Conservation (phyloP, 257 asterid genomes). For the Catharanthus roseus region DNA sequence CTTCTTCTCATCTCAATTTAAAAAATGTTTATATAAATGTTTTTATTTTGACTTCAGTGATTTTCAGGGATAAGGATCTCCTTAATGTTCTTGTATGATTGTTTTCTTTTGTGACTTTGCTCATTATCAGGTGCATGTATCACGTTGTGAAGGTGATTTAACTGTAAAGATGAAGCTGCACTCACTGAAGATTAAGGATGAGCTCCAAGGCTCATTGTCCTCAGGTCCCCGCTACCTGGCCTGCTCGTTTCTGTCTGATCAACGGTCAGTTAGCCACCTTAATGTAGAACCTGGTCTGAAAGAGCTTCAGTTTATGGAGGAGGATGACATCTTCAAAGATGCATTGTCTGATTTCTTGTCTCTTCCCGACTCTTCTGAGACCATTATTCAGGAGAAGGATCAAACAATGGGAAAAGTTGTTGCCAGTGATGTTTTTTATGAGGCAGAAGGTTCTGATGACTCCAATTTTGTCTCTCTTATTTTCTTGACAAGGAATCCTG, state of each 20-base stretch:
- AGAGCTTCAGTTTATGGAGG: conserved; percentile 49
- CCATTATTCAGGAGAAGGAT: conserved; percentile 53
- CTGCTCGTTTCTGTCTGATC: conserved; percentile 64
- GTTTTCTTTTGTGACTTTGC: conserved; percentile 2
- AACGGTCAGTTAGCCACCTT: conserved; percentile 36
- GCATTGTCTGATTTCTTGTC: conserved; percentile 77
- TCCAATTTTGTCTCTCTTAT: conserved; percentile 89
- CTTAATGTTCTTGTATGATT: neutral
- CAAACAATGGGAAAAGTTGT: conserved; percentile 30
- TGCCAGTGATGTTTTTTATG: conserved; percentile 68
- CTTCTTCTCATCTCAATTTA: too few species aligned
- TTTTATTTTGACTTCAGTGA: neutral
- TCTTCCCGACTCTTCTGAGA: conserved; percentile 64
- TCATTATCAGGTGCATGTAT: conserved; percentile 69
- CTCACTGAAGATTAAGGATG: conserved; percentile 86
- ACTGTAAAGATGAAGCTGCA: conserved; percentile 82
- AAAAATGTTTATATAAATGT: neutral
- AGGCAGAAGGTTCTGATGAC: conserved; percentile 79
- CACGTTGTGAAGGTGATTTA: conserved; percentile 63
- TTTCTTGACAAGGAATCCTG: conserved; percentile 58
- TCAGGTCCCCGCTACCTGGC: conserved; percentile 69
- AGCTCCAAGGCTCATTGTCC: conserved; percentile 69
- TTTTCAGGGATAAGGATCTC: neutral
- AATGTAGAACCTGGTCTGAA: conserved; percentile 41
- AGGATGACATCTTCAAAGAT: conserved; percentile 83